A percentile compares a stretch with the other conserved stretches of the same genome.
These are phyloP conservation scores for Novakomyces olei DNA, from an alignment of 805 yeast genomes.

Conservation along the genomic window DNA sequence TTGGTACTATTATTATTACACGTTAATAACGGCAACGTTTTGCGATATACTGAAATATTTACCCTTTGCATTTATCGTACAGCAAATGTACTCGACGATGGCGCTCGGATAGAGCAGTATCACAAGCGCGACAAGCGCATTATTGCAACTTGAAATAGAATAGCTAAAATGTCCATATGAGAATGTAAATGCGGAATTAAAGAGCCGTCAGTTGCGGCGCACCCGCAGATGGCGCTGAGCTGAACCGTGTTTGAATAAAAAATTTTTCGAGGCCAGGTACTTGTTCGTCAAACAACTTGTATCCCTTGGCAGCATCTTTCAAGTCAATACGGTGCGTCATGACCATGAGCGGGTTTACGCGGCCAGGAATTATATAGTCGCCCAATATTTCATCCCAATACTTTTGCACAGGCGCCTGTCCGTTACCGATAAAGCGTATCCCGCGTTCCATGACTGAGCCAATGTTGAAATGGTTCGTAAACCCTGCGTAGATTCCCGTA, in stretches of 20 bases:
- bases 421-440: constrained; percentile 7
- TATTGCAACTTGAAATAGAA: no score
- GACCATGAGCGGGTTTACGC: constrained; percentile 6
- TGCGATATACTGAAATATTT: no score
- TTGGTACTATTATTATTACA: no score
- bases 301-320: constrained; percentile 7
- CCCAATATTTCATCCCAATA: constrained; percentile 7
- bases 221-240: constrained; percentile 1
- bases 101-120: no score
- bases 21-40: no score
- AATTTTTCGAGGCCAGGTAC: constrained; percentile 8
- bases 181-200: no score
- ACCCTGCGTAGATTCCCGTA: constrained; percentile 8
- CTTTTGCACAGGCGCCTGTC: constrained; percentile 9
- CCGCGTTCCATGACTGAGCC: constrained; percentile 6
- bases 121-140: no score
- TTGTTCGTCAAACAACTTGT: constrained; percentile 9
- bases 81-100: no score
- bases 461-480: constrained; percentile 6
- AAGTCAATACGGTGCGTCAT: constrained; percentile 10
- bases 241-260: constrained; percentile 7
- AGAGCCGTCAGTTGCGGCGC: not conserved
- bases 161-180: no score
- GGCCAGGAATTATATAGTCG: constrained; percentile 1
- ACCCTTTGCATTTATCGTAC: no score